Conservation (phyloP, 805 yeast genomes). For the Grigorovia jiainica region DNA sequence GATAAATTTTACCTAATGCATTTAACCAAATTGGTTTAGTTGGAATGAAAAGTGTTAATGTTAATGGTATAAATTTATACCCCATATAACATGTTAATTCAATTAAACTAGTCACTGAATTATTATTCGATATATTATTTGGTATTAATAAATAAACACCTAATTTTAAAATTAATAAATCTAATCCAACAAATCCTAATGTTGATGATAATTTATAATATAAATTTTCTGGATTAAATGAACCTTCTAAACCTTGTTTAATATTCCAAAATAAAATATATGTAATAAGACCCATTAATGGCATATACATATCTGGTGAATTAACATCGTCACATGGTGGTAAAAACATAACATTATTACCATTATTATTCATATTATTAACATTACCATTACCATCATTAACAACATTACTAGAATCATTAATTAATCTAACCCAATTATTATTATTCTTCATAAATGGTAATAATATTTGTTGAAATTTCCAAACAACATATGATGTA, state of each 20-base stretch:
- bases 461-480: constrained; percentile 62
- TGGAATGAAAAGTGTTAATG: constrained; percentile 46
- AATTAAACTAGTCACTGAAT: constrained; percentile 42
- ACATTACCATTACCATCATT: neutral
- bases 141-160: constrained; percentile 65
- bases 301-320: constrained; percentile 95
- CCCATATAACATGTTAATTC: constrained; percentile 88
- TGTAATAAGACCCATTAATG: constrained; percentile 85
- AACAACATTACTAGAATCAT: constrained; percentile 3
- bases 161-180: constrained; percentile 62
- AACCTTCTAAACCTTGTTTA: constrained; percentile 76
- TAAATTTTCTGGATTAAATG: constrained; percentile 85
- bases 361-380: constrained; percentile 5
- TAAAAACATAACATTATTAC: constrained; percentile 22
- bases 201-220: constrained; percentile 84
- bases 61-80: constrained; percentile 82
- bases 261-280: constrained; percentile 78
- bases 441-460: constrained; percentile 76
- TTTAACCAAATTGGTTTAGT: constrained; percentile 33
- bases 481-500: constrained; percentile 71
- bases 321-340: constrained; percentile 81
- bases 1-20: constrained; percentile 39
- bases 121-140: neutral
- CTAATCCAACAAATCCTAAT: constrained; percentile 70
- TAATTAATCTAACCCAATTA: constrained; percentile 63